Percentiles rank a stretch among this genome's conserved stretches.
Conservation (phyloP, 371 early-diverging fungal genomes). For the Vittaforma corneae region DNA sequence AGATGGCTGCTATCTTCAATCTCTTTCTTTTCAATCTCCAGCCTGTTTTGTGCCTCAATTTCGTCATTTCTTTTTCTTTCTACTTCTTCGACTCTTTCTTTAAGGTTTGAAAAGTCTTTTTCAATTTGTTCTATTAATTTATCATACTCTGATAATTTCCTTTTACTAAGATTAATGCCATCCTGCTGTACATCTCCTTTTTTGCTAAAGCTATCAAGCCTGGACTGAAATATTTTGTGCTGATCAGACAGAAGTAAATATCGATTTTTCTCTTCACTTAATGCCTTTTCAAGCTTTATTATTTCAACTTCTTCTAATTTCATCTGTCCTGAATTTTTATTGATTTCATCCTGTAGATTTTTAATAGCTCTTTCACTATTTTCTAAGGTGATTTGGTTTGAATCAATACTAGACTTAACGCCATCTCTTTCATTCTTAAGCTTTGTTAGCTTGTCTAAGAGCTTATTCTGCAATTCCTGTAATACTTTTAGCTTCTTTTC, state of each 20-base stretch:
- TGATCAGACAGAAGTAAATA: neutral
- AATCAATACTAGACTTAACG: no score
- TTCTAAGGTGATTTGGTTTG: no score
- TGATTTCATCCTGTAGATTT: constrained; percentile 1
- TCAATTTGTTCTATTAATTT: neutral
- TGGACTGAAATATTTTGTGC: neutral
- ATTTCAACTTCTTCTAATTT: constrained; percentile 2
- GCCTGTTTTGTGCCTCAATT: neutral
- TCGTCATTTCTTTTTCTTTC: neutral
- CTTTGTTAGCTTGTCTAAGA: no score
- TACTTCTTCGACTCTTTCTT: neutral
- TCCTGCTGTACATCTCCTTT: neutral
- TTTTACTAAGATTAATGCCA: neutral
- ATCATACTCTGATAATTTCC: constrained; percentile 1
- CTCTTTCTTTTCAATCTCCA: neutral
- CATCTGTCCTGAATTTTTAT: neutral
- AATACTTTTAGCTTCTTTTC: no score
- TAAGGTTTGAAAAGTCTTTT: neutral
- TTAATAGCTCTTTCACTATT: no score
- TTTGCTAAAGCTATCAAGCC: neutral
- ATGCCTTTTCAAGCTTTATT: neutral
- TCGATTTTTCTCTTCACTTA: neutral
- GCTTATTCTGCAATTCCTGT: no score
- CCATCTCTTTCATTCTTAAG: no score
- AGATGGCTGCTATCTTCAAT: neutral